Evolutionary conservation across 768 basidiomycete genomes (phyloP).

Genomic region (Tricholoma terreum): DNA sequence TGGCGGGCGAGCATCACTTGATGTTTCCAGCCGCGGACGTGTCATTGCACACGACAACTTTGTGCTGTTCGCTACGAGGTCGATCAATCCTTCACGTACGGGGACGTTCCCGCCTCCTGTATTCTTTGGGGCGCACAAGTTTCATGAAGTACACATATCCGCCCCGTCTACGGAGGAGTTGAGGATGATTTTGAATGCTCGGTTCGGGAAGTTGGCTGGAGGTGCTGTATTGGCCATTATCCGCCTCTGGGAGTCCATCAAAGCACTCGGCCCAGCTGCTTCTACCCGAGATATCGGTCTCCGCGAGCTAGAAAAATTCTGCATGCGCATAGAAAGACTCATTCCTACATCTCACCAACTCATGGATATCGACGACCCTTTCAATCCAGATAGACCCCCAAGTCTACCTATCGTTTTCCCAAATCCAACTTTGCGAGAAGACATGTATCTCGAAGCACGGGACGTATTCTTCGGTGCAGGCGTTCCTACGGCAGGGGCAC

Average conservation of each 20-base stretch:
- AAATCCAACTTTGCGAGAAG: constrained; percentile 78
- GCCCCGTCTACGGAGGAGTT: constrained; percentile 69
- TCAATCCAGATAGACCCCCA: constrained; percentile 13
- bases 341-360: constrained; percentile 47
- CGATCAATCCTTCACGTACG: constrained; percentile 45
- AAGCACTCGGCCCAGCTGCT: constrained; percentile 44
- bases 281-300: constrained; percentile 66
- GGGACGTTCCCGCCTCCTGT: constrained; percentile 52
- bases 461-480: constrained; percentile 90
- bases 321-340: constrained; percentile 62
- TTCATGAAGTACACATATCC: constrained; percentile 62
- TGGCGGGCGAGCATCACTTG: constrained; percentile 64
- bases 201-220: constrained; percentile 62
- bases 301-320: constrained; percentile 82
- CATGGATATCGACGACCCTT: constrained; percentile 37
- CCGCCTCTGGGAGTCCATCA: constrained; percentile 65
- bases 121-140: constrained; percentile 88
- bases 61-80: constrained; percentile 87
- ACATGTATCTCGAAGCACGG: constrained; percentile 82
- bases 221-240: constrained; percentile 51
- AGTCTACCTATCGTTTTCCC: constrained; percentile 51
- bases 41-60: constrained; percentile 80
- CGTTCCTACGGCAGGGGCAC: constrained; percentile 48
- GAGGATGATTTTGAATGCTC: constrained; percentile 59
- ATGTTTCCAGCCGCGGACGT: constrained; percentile 70